Conservation (phyloP, 768 basidiomycete species). For the Amanita subjunquillea region DNA sequence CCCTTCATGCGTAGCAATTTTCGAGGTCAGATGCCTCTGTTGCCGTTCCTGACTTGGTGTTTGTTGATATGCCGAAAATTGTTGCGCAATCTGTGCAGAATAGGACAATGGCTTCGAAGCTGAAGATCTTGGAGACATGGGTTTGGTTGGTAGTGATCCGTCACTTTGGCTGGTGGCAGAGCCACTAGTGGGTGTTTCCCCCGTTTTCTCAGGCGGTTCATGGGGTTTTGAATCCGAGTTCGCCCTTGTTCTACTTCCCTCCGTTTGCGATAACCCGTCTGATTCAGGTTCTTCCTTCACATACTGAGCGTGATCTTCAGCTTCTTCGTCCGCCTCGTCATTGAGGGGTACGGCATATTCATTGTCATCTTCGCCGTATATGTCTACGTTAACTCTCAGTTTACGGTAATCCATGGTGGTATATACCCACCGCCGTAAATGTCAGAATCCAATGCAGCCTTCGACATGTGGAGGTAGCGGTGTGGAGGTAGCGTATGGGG, state of each 20-base stretch:
- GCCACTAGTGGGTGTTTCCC: background rate
- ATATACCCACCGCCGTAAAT: slow-evolving; percentile 22
- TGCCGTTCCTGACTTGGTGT: slow-evolving; percentile 57
- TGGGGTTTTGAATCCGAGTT: slow-evolving; percentile 1
- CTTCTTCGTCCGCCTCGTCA: slow-evolving; percentile 19
- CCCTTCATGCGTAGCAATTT: slow-evolving; percentile 3
- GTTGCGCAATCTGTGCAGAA: slow-evolving; percentile 56
- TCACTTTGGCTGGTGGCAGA: slow-evolving; percentile 11
- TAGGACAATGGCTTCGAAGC: slow-evolving; percentile 32
- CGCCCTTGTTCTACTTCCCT: background rate
- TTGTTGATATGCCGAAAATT: slow-evolving; percentile 55
- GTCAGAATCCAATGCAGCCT: slow-evolving; percentile 19
- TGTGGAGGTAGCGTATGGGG: background rate
- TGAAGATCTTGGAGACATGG: slow-evolving; percentile 14
- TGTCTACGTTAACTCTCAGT: slow-evolving; percentile 23
- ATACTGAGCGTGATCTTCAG: slow-evolving; percentile 11
- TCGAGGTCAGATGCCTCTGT: slow-evolving; percentile 22
- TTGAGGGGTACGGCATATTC: slow-evolving; percentile 21
- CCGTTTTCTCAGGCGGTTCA: background rate
- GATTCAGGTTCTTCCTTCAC: slow-evolving; percentile 3
- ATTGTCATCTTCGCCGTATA: slow-evolving; percentile 44
- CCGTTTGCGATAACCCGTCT: background rate
- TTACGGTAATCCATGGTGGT: slow-evolving; percentile 19
- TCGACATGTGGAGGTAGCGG: background rate
- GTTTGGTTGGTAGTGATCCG: slow-evolving; percentile 18